Evolutionary conservation across 352 stramenopile species (phyloP).

Genomic region (Phytopythium cucurbitacearum): DNA sequence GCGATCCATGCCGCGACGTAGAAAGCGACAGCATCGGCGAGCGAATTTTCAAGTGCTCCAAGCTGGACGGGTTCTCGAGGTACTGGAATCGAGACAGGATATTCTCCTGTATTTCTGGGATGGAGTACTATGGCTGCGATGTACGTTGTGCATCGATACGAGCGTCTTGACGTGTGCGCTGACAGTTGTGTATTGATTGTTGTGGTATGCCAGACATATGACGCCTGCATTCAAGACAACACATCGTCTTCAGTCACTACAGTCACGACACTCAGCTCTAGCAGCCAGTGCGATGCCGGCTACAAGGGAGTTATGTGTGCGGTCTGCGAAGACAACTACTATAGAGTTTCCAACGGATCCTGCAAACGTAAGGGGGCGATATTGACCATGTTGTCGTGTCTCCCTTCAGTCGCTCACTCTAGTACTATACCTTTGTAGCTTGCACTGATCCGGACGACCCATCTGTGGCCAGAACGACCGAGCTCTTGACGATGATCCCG

Average conservation of each 20-base stretch:
- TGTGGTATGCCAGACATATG: slow-evolving; percentile 13
- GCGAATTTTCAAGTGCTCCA: slow-evolving; percentile 43
- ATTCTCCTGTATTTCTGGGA: slow-evolving; percentile 51
- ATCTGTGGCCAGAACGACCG: slow-evolving; percentile 23
- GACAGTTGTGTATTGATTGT: neutral
- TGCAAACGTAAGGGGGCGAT: slow-evolving; percentile 37
- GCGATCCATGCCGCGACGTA: slow-evolving; percentile 48
- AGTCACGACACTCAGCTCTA: slow-evolving; percentile 4
- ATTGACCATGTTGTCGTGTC: slow-evolving; percentile 4
- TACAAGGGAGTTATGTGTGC: slow-evolving; percentile 51
- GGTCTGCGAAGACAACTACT: slow-evolving; percentile 35
- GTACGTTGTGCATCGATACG: slow-evolving; percentile 20
- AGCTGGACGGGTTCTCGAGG: slow-evolving; percentile 24
- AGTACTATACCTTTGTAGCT: slow-evolving; percentile 6
- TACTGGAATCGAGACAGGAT: slow-evolving; percentile 57
- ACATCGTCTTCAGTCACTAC: no score
- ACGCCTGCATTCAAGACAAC: slow-evolving; percentile 20
- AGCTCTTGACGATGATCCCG: slow-evolving; percentile 37
- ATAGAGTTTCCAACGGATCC: slow-evolving; percentile 53
- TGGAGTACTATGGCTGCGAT: slow-evolving; percentile 61
- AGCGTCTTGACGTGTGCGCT: neutral
- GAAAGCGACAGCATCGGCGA: slow-evolving; percentile 21
- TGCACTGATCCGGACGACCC: slow-evolving; percentile 43
- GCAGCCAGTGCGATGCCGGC: slow-evolving; percentile 36
- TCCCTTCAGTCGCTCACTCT: neutral